Base-by-base conservation (phyloP, 2,329 filamentous ascomycete species). In the Tolypocladium album region DNA sequence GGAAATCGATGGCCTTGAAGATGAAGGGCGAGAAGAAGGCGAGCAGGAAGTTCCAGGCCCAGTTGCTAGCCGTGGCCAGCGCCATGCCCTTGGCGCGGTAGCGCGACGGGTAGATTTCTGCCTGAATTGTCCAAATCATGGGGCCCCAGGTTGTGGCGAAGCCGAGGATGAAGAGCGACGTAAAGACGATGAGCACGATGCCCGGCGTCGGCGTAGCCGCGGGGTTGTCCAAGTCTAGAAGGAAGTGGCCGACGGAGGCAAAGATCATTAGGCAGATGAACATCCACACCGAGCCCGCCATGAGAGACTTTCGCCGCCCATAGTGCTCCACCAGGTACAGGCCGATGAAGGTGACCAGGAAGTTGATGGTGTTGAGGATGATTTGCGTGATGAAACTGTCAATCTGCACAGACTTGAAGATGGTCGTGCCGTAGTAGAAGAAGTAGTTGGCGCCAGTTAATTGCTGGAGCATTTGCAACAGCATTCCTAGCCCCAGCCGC, bases 21-120 rank as follows among this genome's bases (percentile, higher is more conserved):
- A 92, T 92, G 72, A 91, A 92, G 0, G 89, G 87, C 0, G 89
- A 91, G 76, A 91, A 90, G 77, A 92, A 92, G 0, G 83, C 84
- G 62, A 86, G 81, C 64, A 89, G 78, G 73, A 92, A 92, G 72
- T 90, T 89, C 85, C 86, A 90, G 39, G 79, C 76, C 85, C 85
- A 88, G 71, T 88, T 88, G 65, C 79, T 80, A 0, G 82, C 79
- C 0, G 84, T 87, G 0, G 82, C 79, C 2, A 87, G 69, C 2
- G 82, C 83, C 78, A 86, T 86, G 38, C 78, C 81, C 67, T 80
- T 80, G 3, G 83, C 83, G 43, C 84, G 78, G 67, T 86, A 86
- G 17, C 84, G 77, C 13, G 81, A 82, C 0, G 82, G 85, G 70
- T 87, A 89, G 57, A 89, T 80, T 68, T 87, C 84, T 6, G 83